A percentile compares a stretch with the other conserved stretches of the same genome.
These are phyloP conservation scores for Metarhizium guizhouense DNA, from an alignment of 2,329 filamentous ascomycete species.

Conservation along the genomic window DNA sequence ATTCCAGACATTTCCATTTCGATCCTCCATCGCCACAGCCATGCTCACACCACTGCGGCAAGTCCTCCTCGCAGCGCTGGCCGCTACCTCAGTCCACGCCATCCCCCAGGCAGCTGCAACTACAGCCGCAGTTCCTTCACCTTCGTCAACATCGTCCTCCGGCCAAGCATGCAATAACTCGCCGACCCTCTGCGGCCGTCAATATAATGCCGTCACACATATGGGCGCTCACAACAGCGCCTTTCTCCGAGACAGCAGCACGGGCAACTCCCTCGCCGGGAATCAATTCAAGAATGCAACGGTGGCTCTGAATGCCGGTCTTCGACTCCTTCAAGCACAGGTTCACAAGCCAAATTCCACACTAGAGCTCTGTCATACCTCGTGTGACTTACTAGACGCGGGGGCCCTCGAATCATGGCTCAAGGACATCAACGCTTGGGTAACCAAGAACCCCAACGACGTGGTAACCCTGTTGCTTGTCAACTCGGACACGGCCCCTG, in stretches of 20 bases:
- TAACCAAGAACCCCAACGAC: slow-evolving; percentile 61
- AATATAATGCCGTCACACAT: slow-evolving; percentile 70
- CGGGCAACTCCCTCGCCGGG: slow-evolving; percentile 52
- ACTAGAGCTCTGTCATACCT: slow-evolving; percentile 63
- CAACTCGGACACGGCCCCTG: slow-evolving; percentile 53
- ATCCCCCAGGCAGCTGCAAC: slow-evolving; percentile 10
- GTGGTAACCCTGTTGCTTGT: slow-evolving; percentile 68
- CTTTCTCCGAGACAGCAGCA: slow-evolving; percentile 58
- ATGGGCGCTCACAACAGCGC: slow-evolving; percentile 69
- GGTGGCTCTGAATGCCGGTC: slow-evolving; percentile 58
- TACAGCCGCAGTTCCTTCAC: slow-evolving; percentile 3
- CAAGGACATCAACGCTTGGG: slow-evolving; percentile 54
- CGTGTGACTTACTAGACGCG: slow-evolving; percentile 59
- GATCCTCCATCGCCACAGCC: background rate
- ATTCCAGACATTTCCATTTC: too few species aligned
- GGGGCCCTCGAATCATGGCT: slow-evolving; percentile 59
- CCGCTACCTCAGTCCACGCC: slow-evolving; percentile 14
- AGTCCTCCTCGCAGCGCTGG: slow-evolving; percentile 12
- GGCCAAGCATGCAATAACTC: slow-evolving; percentile 68
- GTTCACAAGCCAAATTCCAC: slow-evolving; percentile 52
- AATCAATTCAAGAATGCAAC: slow-evolving; percentile 71
- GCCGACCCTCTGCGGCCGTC: slow-evolving; percentile 58
- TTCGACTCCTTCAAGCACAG: slow-evolving; percentile 64
- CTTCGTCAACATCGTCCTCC: slow-evolving; percentile 11
- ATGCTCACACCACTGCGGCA: slow-evolving; percentile 16